Evolutionary conservation across 768 basidiomycete genomes (phyloP), one percentile per base, ranked within the genome.

Genomic region (Aureoboletus auriporus): DNA sequence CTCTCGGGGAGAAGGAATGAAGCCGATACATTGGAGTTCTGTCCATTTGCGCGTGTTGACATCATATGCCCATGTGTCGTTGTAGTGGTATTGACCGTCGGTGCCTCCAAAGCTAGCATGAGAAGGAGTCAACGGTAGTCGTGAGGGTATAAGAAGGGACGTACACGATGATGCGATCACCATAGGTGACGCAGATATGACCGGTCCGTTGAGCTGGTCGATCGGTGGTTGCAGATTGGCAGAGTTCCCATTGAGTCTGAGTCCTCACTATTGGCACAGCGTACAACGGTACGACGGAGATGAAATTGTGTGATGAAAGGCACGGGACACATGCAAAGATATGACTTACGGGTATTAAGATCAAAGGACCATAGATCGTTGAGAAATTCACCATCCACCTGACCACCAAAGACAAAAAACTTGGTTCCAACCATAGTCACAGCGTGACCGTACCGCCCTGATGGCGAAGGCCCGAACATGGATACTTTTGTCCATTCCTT

Each of bases 41-140:
- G 86, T 78, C 96, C 96, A 99, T 39, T 69, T 79, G 46, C 79
- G 76, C 0, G 90, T 86, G 34, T 74, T 75, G 43, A 93, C 72
- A 65, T 95, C 92, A 68, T 89, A 98, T 2, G 84, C 77, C 96
- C 96, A 99, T 7, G 93, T 97, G 64, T 99, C 96, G 67, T 98
- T 99, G 71, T 99, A 99, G 64, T 98, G 96, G 69, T 88, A 98
- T 63, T 86, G 83, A n/a, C 94, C 94, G 63, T 99, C 96, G 11
- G 96, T 99, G 40, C 96, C 96, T 29, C 96, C 96, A 58, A 99
- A 98, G 42, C 90, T 94, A 46, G 34, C 9, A 46, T 29, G 53
- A 42, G n/a, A 46, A 23, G n/a, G 42, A 37, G 39, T 50, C n/a
- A 58, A 54, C 51, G 8, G 60, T 52, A 51, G 49, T 33, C 12